Conservation (phyloP, 192 early-diverging fungal genomes). For the Backusella tuberculispora region DNA sequence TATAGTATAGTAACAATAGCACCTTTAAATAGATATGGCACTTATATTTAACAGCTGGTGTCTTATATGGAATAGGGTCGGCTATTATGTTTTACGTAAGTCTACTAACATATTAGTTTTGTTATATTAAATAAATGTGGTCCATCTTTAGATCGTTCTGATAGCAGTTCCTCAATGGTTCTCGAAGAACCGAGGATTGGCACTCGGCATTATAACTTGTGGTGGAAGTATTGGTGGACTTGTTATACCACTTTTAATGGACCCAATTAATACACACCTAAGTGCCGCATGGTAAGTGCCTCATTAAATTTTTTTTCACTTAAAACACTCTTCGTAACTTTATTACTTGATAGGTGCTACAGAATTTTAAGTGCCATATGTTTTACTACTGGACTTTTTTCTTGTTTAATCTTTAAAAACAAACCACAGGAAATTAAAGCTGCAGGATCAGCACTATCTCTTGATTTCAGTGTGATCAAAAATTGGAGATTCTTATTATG, state of each 20-base stretch:
- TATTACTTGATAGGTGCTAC: conserved; percentile 23
- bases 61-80: conserved; percentile 46
- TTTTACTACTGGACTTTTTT: conserved; percentile 21
- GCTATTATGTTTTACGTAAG: conserved; percentile 35
- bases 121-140: background rate
- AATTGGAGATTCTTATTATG: conserved; percentile 33
- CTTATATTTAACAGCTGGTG: conserved; percentile 46
- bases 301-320: background rate
- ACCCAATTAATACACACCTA: conserved; percentile 54
- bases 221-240: conserved; percentile 77
- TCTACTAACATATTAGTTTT: background rate
- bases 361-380: conserved; percentile 35
- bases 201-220: conserved; percentile 70
- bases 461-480: conserved; percentile 34
- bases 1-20: background rate
- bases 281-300: conserved; percentile 47
- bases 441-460: conserved; percentile 3
- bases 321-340: background rate
- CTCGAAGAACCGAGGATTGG: conserved; percentile 60
- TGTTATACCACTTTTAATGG: conserved; percentile 60
- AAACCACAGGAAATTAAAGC: background rate
- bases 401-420: conserved; percentile 29
- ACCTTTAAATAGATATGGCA: conserved; percentile 48
- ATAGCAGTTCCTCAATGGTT: conserved; percentile 66
- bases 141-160: conserved; percentile 19